Evolutionary conservation across 495 filamentous ascomycete genomes (phyloP).

Genomic region (Sordaria brevicollis): DNA sequence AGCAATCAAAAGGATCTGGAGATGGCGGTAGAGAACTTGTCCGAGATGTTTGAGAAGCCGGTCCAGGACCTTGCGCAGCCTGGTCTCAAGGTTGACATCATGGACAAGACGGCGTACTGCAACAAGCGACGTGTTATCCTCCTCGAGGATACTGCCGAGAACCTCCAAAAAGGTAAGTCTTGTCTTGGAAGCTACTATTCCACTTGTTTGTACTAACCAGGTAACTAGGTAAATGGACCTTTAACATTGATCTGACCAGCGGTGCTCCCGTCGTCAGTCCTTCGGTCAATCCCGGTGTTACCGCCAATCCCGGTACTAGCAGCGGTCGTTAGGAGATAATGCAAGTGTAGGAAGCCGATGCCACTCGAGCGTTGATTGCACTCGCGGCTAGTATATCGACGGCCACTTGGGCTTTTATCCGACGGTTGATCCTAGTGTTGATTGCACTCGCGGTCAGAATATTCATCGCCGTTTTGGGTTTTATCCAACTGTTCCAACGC

Average conservation of each 20-base stretch:
- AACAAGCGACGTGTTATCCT: conserved; percentile 84
- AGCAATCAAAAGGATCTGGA: conserved; percentile 98
- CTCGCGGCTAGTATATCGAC: not conserved
- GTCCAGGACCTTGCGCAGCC: conserved; percentile 63
- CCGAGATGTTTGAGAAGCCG: conserved; percentile 96
- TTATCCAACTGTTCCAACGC: too few relatives aligned
- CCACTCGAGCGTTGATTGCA: not conserved
- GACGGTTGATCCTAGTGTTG: too few relatives aligned
- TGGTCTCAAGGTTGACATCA: conserved; percentile 84
- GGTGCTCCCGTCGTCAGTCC: not conserved
- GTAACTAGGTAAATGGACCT: conserved; percentile 33
- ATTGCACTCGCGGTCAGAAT: too few relatives aligned
- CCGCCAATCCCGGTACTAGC: conserved; percentile 12
- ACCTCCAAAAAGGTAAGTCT: conserved; percentile 71
- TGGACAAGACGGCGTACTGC: conserved; percentile 97
- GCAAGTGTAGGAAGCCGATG: not conserved
- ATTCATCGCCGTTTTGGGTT: too few relatives aligned
- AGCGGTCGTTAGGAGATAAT: conserved; percentile 4
- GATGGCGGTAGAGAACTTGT: conserved; percentile 88
- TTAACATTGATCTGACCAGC: conserved; percentile 31
- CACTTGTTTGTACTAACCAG: not conserved
- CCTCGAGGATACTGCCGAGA: conserved; percentile 82
- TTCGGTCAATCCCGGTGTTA: conserved; percentile 5
- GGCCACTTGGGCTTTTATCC: too few relatives aligned
- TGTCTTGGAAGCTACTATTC: not conserved